These are phyloP conservation scores for Talaromyces pinophilus DNA, from an alignment of 2,329 filamentous ascomycete species.

Conservation along the genomic window DNA sequence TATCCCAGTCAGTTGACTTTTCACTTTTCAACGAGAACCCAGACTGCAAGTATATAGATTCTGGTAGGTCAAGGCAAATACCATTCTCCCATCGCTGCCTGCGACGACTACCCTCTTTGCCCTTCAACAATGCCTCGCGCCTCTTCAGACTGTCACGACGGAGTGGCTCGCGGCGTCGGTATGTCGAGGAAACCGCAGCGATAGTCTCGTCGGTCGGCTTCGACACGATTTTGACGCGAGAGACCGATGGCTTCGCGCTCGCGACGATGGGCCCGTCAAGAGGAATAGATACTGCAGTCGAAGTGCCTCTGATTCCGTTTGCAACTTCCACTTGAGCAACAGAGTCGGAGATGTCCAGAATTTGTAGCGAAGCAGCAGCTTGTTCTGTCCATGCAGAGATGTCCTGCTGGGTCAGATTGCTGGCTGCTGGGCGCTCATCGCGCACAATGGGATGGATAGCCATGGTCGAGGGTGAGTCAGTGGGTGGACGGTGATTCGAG, in stretches of 20 bases:
- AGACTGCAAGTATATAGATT: conserved; percentile 23
- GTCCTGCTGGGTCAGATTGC: conserved; percentile 46
- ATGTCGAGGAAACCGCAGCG: conserved; percentile 39
- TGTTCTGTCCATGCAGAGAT: conserved; percentile 68
- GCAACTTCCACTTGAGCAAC: conserved; percentile 41
- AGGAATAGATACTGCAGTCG: conserved; percentile 70
- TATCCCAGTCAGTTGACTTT: conserved; percentile 39
- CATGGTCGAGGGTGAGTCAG: conserved; percentile 33
- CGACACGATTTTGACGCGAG: conserved; percentile 32
- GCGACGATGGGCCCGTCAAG: conserved; percentile 60
- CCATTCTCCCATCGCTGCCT: conserved; percentile 94
- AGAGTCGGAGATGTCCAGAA: conserved; percentile 34
- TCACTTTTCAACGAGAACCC: no score
- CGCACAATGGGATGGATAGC: conserved; percentile 45
- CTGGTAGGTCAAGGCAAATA: conserved; percentile 44
- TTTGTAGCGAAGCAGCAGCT: conserved; percentile 41
- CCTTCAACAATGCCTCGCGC: conserved; percentile 77
- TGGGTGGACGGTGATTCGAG: not conserved
- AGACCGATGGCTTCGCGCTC: conserved; percentile 34
- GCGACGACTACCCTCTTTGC: conserved; percentile 85
- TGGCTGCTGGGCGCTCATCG: conserved; percentile 29
- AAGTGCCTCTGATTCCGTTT: conserved; percentile 54
- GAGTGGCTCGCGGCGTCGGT: conserved; percentile 56
- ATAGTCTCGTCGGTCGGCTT: conserved; percentile 26
- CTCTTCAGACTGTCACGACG: conserved; percentile 63